Percentiles rank a stretch among this genome's conserved stretches.
Conservation (phyloP, 768 basidiomycete genomes). For the Rubroboletus satanas region DNA sequence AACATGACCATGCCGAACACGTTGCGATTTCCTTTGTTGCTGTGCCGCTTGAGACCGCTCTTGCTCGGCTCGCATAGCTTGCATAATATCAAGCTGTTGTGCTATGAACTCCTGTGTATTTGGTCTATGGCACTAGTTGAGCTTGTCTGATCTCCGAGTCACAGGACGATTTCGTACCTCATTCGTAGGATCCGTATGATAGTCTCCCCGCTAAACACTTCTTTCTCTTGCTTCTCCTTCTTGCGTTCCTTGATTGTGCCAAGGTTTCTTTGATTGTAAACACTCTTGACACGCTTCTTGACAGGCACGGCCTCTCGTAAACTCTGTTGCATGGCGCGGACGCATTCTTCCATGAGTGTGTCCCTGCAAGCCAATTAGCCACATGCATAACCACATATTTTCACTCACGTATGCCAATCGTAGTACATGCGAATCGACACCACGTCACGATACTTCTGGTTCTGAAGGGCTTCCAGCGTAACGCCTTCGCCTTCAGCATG, state of each 20-base stretch:
- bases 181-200: slow-evolving; percentile 94
- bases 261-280: slow-evolving; percentile 88
- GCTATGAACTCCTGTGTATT: slow-evolving; percentile 83
- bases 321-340: slow-evolving; percentile 89
- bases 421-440: slow-evolving; percentile 91
- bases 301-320: slow-evolving; percentile 69
- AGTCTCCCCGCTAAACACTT: slow-evolving; percentile 76
- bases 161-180: slow-evolving; percentile 54
- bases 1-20: slow-evolving; percentile 38
- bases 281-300: slow-evolving; percentile 89
- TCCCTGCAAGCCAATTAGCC: slow-evolving; percentile 44
- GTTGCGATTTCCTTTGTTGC: slow-evolving; percentile 55
- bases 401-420: slow-evolving; percentile 85
- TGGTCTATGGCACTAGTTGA: slow-evolving; percentile 43
- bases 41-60: slow-evolving; percentile 65
- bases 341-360: slow-evolving; percentile 90
- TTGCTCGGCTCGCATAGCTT: slow-evolving; percentile 78
- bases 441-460: slow-evolving; percentile 91
- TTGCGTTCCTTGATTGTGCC: slow-evolving; percentile 95
- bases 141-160: not conserved
- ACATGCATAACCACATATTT: slow-evolving; percentile 1
- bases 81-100: slow-evolving; percentile 80
- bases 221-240: slow-evolving; percentile 78
- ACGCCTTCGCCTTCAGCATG: slow-evolving; percentile 91
- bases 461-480: slow-evolving; percentile 80